Conservation (phyloP, 257 asterid species). For the Nicotiana tabacum region DNA sequence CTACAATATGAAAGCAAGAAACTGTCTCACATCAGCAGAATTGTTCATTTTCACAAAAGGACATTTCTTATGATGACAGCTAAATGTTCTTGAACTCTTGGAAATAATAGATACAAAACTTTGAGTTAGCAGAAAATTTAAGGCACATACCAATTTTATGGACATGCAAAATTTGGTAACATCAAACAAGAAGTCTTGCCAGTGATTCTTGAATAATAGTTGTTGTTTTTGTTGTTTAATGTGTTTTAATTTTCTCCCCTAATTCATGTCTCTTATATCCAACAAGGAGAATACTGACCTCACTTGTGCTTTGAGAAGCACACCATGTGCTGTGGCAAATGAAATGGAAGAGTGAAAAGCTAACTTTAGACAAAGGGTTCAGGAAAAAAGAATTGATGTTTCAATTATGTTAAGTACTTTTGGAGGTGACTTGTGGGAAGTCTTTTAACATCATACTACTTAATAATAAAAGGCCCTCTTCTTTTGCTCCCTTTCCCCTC, state of each 20-base stretch:
- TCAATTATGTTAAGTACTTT: constrained; percentile 38
- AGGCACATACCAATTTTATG: constrained; percentile 6
- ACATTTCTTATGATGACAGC: neutral
- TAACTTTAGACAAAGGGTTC: neutral
- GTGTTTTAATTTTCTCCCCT: constrained; percentile 17
- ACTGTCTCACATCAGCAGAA: neutral
- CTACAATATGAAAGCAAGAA: neutral
- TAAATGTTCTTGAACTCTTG: neutral
- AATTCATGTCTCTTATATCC: constrained; percentile 19
- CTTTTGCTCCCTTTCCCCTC: constrained; percentile 8
- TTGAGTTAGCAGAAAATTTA: neutral
- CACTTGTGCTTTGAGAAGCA: constrained; percentile 37
- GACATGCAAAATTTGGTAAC: constrained; percentile 32
- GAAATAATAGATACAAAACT: neutral
- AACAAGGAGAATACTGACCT: constrained; percentile 22
- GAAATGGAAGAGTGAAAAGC: constrained; percentile 45
- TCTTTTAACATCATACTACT: constrained; percentile 1
- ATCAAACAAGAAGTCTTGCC: constrained; percentile 7
- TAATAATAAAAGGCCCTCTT: constrained; percentile 11
- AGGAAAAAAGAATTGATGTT: constrained; percentile 24
- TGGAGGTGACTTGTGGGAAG: constrained; percentile 24
- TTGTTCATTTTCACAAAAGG: neutral
- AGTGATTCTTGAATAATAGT: constrained; percentile 33
- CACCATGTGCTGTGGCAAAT: constrained; percentile 42
- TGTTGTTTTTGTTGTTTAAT: constrained; percentile 11